These are phyloP conservation scores for Trifolium fragiferum DNA, from an alignment of 306 rosid genomes.

Conservation along the genomic window DNA sequence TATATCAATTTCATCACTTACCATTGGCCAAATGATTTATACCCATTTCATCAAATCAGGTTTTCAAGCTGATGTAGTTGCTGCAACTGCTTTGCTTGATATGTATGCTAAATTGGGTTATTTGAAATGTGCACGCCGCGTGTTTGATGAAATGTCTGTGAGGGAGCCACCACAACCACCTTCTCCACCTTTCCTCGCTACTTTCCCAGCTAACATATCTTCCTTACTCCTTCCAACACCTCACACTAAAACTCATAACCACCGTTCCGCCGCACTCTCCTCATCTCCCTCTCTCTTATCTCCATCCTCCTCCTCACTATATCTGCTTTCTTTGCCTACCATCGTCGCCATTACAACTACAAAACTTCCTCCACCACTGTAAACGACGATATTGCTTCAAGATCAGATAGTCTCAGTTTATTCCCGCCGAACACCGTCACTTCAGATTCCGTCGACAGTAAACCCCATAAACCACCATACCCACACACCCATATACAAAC, in stretches of 20 bases:
- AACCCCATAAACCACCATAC: too few species aligned
- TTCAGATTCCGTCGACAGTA: slow-evolving; percentile 50
- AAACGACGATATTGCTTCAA: slow-evolving; percentile 48
- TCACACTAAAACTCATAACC: slow-evolving; percentile 40
- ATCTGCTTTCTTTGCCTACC: slow-evolving; percentile 34
- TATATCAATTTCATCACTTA: slow-evolving; percentile 48
- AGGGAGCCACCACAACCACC: slow-evolving; percentile 62
- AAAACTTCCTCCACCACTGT: slow-evolving; percentile 14
- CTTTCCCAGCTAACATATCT: slow-evolving; percentile 83
- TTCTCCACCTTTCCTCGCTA: slow-evolving; percentile 53
- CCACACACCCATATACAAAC: too few species aligned
- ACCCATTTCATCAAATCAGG: slow-evolving; percentile 69
- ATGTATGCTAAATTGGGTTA: slow-evolving; percentile 66
- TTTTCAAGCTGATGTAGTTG: slow-evolving; percentile 57
- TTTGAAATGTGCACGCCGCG: slow-evolving; percentile 51
- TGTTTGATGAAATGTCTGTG: slow-evolving; percentile 62
- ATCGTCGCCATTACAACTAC: slow-evolving; percentile 42
- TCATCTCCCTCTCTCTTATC: slow-evolving; percentile 55
- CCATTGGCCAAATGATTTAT: slow-evolving; percentile 59
- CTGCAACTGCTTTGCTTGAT: slow-evolving; percentile 68
- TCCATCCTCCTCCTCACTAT: slow-evolving; percentile 43
- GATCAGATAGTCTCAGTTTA: slow-evolving; percentile 58
- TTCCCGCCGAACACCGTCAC: slow-evolving; percentile 59
- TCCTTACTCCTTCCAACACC: slow-evolving; percentile 64
- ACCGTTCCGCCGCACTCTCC: slow-evolving; percentile 52